Percentiles rank a stretch among this genome's conserved stretches.
phyloP scores from a whole-genome alignment of 192 early-diverging fungal species.

The Coemansia reversa region DNA sequence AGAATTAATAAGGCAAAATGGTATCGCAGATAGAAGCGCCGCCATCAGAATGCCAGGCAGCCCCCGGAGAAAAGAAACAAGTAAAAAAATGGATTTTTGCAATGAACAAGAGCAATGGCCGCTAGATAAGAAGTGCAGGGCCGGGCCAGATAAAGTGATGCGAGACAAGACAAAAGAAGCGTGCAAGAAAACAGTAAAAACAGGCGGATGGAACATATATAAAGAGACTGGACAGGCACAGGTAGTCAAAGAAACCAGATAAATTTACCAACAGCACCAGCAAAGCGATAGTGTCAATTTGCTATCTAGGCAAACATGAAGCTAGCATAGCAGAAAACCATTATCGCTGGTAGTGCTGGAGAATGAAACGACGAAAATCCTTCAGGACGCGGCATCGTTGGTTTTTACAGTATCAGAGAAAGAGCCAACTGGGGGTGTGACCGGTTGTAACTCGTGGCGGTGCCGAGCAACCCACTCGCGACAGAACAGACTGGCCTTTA shows the following conservation, averaged over 20 bases:
- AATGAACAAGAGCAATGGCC: slow-evolving; percentile 4
- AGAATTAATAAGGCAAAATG: neutral
- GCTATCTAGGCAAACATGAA: slow-evolving; percentile 3
- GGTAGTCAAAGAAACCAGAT: slow-evolving; percentile 4
- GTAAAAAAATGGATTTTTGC: neutral
- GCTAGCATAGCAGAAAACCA: slow-evolving; percentile 3
- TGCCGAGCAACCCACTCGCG: slow-evolving; percentile 72
- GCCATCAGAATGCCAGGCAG: neutral
- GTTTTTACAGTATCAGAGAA: slow-evolving; percentile 1
- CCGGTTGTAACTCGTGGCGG: slow-evolving; percentile 24
- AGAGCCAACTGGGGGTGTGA: slow-evolving; percentile 26
- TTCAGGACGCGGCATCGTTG: neutral
- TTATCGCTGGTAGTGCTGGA: neutral
- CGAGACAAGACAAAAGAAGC: slow-evolving; percentile 5
- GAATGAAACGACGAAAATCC: neutral
- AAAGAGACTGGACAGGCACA: neutral
- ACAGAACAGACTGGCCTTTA: slow-evolving; percentile 81
- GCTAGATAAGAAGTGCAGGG: neutral
- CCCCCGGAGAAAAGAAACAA: neutral
- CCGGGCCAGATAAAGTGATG: neutral
- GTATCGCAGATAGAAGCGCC: neutral
- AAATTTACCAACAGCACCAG: slow-evolving; percentile 1
- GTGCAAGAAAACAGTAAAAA: slow-evolving; percentile 2
- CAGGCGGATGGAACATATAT: slow-evolving; percentile 5
- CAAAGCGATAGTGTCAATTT: neutral